Conservation (phyloP, 192 early-diverging fungal genomes). For the Physocladia obscura region DNA sequence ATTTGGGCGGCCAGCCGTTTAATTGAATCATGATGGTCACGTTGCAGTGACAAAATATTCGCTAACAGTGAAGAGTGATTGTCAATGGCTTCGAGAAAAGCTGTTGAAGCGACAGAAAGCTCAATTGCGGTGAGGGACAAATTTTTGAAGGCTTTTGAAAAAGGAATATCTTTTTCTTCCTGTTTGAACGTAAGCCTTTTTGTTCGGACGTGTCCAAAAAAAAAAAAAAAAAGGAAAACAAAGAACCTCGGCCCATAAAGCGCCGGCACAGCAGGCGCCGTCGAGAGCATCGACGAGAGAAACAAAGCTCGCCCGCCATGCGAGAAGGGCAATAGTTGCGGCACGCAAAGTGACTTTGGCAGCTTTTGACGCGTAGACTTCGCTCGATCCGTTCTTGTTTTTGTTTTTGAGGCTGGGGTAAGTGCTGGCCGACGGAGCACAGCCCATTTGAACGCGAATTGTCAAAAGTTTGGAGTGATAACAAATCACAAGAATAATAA, state of each 20-base stretch:
- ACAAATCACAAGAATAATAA: too few relatives aligned
- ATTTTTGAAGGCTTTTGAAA: conserved; percentile 23
- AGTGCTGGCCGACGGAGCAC: too few relatives aligned
- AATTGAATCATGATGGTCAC: conserved; percentile 20
- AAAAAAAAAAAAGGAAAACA: not conserved
- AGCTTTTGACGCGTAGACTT: not conserved
- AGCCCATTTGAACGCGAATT: too few relatives aligned
- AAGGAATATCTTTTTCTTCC: conserved; percentile 26
- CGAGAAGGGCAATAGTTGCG: not conserved
- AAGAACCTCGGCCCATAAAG: conserved; percentile 28
- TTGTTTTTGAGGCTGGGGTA: too few relatives aligned
- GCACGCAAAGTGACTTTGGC: not conserved
- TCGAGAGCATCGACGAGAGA: conserved; percentile 16
- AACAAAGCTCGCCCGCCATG: conserved; percentile 5
- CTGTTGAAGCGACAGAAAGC: conserved; percentile 1
- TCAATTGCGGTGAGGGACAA: conserved; percentile 13
- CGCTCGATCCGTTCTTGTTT: too few relatives aligned
- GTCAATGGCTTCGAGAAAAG: conserved; percentile 18
- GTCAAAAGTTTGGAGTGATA: too few relatives aligned
- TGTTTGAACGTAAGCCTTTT: not conserved
- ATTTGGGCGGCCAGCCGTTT: conserved; percentile 2
- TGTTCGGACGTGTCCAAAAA: not conserved
- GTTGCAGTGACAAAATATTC: conserved; percentile 15
- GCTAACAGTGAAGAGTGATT: not conserved
- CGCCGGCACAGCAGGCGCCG: not conserved